Evolutionary conservation across 257 asterid species (phyloP), one percentile per base, ranked within the genome.

Genomic region (Solanum lycopersicoides): DNA sequence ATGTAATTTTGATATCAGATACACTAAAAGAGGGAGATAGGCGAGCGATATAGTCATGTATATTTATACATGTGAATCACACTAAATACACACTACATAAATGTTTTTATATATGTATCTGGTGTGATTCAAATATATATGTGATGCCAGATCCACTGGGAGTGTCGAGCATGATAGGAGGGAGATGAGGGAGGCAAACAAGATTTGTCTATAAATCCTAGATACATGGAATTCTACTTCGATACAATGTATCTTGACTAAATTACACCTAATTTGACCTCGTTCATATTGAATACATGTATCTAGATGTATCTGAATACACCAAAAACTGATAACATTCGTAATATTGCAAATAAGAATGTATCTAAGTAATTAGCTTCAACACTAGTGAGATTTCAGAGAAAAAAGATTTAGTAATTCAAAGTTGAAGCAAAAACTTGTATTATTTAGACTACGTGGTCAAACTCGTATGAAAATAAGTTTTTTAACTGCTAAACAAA

Each of bases 161-260:
- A 18, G 2, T 53, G 63, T 10, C 3, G n/a, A 53, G 63, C 63
- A 3, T 18, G 63, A 53, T 16, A 18, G 9, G 10, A 53, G 63
- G 23, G 63, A 53, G 11, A 18, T 0, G 63, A 53, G 10, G n/a
- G 63, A 18, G 63, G 10, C 4, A 2, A 53, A 53, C n/a, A 53
- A 18, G 2, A 18, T 53, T 0, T 53, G 63, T 16, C 3, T 53
- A 18, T 18, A n/a, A 53, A 53, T 53, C 2, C n/a, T 3, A 53
- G 1, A 53, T 53, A 53, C 63, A 53, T 53, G 2, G 0, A 1
- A 53, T 18, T 53, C 4, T 53, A 53, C n/a, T 53, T 18, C 7
- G 0, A 53, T 7, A 18, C 1, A 3, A 0, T 53, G 4, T 53
- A 53, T 18, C 0, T 53, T 1, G 1, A 53, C 18, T 0, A 53